Percentiles rank a stretch among this genome's conserved stretches.
phyloP scores from a whole-genome alignment of 768 basidiomycete species.

The Coprinopsis marcescibilis region DNA sequence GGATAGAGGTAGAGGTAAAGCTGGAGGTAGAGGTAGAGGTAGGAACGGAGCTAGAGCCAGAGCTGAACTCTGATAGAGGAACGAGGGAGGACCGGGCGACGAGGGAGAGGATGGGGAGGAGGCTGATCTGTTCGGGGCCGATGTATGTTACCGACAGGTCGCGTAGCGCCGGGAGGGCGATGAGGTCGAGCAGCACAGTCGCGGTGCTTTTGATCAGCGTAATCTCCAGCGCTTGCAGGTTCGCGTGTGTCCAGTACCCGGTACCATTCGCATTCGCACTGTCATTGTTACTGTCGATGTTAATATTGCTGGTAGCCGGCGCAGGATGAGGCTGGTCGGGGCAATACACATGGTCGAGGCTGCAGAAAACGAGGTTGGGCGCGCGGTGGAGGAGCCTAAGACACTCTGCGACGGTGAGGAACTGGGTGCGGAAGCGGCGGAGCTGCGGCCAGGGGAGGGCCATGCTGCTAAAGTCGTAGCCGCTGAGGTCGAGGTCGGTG shows the following conservation, averaged over 20 bases:
- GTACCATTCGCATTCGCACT: background rate
- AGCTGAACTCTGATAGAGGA: background rate
- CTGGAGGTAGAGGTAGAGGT: too few species aligned
- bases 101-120: slow-evolving; percentile 8
- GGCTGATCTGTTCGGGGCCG: slow-evolving; percentile 6
- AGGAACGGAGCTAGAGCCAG: background rate
- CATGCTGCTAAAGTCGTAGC: slow-evolving; percentile 20
- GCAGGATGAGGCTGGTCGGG: background rate
- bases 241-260: slow-evolving; percentile 9
- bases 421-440: slow-evolving; percentile 18
- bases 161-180: slow-evolving; percentile 16
- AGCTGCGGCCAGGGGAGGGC: slow-evolving; percentile 19
- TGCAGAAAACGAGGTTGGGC: slow-evolving; percentile 17
- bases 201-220: slow-evolving; percentile 18
- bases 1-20: too few species aligned
- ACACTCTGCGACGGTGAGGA: slow-evolving; percentile 19
- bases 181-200: slow-evolving; percentile 14
- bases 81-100: background rate
- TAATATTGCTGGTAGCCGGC: background rate
- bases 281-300: slow-evolving; percentile 1
- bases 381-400: slow-evolving; percentile 16
- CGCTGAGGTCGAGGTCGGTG: slow-evolving; percentile 18
- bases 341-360: slow-evolving; percentile 18
- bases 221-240: slow-evolving; percentile 16
- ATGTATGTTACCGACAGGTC: slow-evolving; percentile 9